phyloP scores from a whole-genome alignment of 345 rosid species.

The Eucalyptus grandis region DNA sequence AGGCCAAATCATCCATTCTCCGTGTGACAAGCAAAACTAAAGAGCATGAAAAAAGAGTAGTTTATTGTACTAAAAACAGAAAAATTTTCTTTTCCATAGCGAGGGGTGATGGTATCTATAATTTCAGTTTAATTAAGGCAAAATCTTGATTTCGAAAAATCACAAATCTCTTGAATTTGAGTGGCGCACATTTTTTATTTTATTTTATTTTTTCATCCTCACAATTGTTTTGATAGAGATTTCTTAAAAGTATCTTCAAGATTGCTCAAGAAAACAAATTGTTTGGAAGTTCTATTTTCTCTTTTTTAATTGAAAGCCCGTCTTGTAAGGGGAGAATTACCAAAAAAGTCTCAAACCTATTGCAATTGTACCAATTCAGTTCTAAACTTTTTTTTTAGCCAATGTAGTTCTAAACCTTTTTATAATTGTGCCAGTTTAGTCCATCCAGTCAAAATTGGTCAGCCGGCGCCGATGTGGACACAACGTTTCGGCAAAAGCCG shows the following conservation, averaged over 20 bases:
- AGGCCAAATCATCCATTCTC: too few relatives aligned
- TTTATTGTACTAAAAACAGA: too few relatives aligned
- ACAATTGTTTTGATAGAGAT: not conserved
- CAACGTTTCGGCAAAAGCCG: too few relatives aligned
- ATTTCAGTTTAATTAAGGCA: not conserved
- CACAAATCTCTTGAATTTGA: not conserved
- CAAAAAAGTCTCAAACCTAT: too few relatives aligned
- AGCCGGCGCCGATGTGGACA: too few relatives aligned
- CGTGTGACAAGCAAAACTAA: too few relatives aligned
- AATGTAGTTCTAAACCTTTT: too few relatives aligned
- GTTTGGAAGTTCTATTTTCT: not conserved
- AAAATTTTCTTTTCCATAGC: fast-evolving
- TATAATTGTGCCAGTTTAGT: too few relatives aligned
- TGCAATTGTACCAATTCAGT: too few relatives aligned
- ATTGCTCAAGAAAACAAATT: not conserved
- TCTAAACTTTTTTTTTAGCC: too few relatives aligned
- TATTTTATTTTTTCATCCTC: not conserved
- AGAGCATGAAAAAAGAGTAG: too few relatives aligned
- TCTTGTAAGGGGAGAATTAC: not conserved
- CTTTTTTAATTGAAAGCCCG: not conserved
- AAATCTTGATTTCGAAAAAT: not conserved
- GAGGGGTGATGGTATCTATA: not conserved
- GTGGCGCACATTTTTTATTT: not conserved
- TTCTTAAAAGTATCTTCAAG: not conserved
- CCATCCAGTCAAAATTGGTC: too few relatives aligned